Evolutionary conservation across 495 filamentous ascomycete species (phyloP), one percentile per base, ranked within the genome.

Genomic region (Acidomyces sp.): DNA sequence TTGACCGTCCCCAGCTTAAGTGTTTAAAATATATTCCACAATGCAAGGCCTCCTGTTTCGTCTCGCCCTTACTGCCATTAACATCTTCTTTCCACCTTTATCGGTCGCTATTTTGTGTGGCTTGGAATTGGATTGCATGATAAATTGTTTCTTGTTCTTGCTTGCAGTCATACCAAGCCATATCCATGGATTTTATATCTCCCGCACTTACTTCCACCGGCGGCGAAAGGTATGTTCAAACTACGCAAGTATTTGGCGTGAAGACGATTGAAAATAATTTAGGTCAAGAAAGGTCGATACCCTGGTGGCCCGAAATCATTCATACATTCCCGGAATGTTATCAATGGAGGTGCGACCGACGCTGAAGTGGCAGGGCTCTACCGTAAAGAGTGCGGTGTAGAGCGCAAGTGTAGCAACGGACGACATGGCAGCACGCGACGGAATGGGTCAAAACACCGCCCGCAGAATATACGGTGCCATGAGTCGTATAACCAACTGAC

Each of bases 101-200:
- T 43, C 42, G 26, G 48, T 61, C 15, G 41, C 53, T 21, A 51
- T 57, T 16, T 28, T 58, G 15, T 43, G 43, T 22, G 61, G 60
- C 6, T 44, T 51, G 10, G 48, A 52, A 11, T 52, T 34, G 37
- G 61, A 64, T 39, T 49, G 38, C 28, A 38, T 60, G 11, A 35
- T 66, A 17, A 62, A 60, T 45, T 55, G 56, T 45, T 21, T 56
- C 45, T 45, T 66, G 35, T 61, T 64, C 51, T 37, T 66, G 27
- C 46, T 49, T 13, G 61, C 58, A 28, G 58, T 64, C 10, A 53
- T 63, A 20, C 62, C 62, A 3, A 54, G 53, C 5, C 60, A 64
- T 34, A 47, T 62, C 27, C 61, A 66, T 38, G 61, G 50, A 15
- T 66, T 66, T 55, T 63, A 63, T 49, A 53, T 64, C 12, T 49